These are phyloP conservation scores for Picochlorum sp. DNA, from an alignment of 139 green algal species.

Conservation along the genomic window DNA sequence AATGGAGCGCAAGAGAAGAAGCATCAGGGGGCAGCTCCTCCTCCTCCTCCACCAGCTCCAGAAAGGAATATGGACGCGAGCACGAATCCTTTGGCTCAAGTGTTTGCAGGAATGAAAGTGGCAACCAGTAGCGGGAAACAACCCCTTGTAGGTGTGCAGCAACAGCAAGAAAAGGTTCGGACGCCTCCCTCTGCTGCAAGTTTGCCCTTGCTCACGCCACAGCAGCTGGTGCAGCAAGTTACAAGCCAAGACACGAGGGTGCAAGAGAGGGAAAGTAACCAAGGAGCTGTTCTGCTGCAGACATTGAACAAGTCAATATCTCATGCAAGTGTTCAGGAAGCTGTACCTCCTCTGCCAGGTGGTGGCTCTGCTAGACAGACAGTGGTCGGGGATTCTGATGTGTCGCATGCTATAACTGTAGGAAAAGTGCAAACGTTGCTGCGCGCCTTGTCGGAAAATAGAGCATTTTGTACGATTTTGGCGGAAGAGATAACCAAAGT, in stretches of 20 bases:
- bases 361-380: background rate
- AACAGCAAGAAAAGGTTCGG: background rate
- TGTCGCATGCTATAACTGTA: background rate
- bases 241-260: background rate
- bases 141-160: too few species aligned
- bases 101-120: constrained; percentile 17
- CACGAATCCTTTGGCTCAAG: background rate
- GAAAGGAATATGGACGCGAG: background rate
- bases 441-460: constrained; percentile 12
- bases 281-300: background rate
- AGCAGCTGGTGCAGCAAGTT: constrained; percentile 15
- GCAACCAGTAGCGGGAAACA: background rate
- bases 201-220: constrained; percentile 29
- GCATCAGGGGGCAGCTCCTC: background rate
- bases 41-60: background rate
- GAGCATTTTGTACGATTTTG: constrained; percentile 13
- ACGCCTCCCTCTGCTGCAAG: background rate
- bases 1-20: background rate
- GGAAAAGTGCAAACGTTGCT: constrained; percentile 12
- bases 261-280: background rate
- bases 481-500: constrained; percentile 11
- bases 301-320: background rate
- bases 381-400: background rate
- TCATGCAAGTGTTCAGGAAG: background rate
- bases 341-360: too few species aligned